Conservation (phyloP, 2,329 filamentous ascomycete species). For the Fusarium udum region DNA sequence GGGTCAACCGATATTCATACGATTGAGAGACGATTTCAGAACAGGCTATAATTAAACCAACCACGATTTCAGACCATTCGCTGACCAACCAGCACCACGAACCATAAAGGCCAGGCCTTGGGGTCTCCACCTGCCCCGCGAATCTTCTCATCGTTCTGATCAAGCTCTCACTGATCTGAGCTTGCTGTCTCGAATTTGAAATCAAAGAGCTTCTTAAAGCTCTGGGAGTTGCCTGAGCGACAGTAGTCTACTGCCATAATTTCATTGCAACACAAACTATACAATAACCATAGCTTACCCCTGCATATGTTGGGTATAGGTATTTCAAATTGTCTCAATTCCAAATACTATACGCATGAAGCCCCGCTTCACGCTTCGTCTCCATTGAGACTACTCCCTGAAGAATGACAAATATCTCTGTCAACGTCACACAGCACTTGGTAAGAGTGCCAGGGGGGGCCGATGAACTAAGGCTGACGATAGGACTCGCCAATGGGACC, state of each 20-base stretch:
- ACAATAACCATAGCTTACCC: background rate
- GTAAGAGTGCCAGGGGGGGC: conserved; percentile 7
- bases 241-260: background rate
- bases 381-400: conserved; percentile 10
- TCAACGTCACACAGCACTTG: conserved; percentile 27
- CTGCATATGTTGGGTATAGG: background rate
- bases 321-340: conserved; percentile 25
- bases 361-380: conserved; percentile 31
- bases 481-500: conserved; percentile 6
- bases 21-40: conserved; percentile 4
- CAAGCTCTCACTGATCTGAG: conserved; percentile 11
- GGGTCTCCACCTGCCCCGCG: conserved; percentile 37
- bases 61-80: background rate
- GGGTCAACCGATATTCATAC: background rate
- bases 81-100: conserved; percentile 24
- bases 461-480: conserved; percentile 41
- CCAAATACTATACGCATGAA: conserved; percentile 24
- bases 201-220: background rate
- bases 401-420: conserved; percentile 34
- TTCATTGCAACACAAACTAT: background rate
- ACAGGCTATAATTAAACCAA: conserved; percentile 18
- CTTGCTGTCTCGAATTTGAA: background rate
- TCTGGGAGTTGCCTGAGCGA: background rate
- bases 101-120: background rate
- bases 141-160: conserved; percentile 14